phyloP scores from a whole-genome alignment of 129 eudicot genomes.

The Logfia minima region DNA sequence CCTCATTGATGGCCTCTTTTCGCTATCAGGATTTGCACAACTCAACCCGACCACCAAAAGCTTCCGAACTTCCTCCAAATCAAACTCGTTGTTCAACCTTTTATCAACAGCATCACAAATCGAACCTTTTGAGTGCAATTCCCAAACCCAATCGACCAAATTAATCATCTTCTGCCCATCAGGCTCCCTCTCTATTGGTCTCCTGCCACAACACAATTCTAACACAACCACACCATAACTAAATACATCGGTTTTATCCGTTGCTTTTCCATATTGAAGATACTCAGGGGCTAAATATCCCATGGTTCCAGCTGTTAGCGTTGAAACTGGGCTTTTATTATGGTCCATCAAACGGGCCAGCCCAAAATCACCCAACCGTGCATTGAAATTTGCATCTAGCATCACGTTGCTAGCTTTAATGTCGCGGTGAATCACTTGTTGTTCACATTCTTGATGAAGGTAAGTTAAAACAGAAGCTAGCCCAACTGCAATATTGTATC shows the following conservation, averaged over 20 bases:
- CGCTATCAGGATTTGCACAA: conserved; percentile 82
- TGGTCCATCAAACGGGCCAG: conserved; percentile 90
- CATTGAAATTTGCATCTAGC: conserved; percentile 66
- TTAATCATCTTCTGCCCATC: conserved; percentile 63
- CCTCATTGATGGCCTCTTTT: conserved; percentile 87
- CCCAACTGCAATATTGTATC: conserved; percentile 74
- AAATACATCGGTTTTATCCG: conserved; percentile 80
- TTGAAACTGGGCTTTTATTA: conserved; percentile 82
- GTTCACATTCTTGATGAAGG: conserved; percentile 92
- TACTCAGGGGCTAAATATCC: conserved; percentile 95
- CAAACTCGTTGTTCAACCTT: conserved; percentile 51
- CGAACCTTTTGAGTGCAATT: conserved; percentile 58
- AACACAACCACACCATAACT: conserved; percentile 86
- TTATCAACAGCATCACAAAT: conserved; percentile 65
- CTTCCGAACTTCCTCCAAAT: conserved; percentile 51
- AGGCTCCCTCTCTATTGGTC: conserved; percentile 76
- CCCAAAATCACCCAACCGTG: conserved; percentile 85
- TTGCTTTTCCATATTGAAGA: conserved; percentile 84
- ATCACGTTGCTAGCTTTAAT: conserved; percentile 84
- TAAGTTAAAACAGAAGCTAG: conserved; percentile 81
- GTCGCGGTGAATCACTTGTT: conserved; percentile 87
- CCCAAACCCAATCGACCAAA: conserved; percentile 95
- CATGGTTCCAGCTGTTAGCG: conserved; percentile 94
- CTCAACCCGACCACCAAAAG: conserved; percentile 71
- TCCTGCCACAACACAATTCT: conserved; percentile 81